Evolutionary conservation across 75 land plant species (phyloP).

Genomic region (Pinus taeda): DNA sequence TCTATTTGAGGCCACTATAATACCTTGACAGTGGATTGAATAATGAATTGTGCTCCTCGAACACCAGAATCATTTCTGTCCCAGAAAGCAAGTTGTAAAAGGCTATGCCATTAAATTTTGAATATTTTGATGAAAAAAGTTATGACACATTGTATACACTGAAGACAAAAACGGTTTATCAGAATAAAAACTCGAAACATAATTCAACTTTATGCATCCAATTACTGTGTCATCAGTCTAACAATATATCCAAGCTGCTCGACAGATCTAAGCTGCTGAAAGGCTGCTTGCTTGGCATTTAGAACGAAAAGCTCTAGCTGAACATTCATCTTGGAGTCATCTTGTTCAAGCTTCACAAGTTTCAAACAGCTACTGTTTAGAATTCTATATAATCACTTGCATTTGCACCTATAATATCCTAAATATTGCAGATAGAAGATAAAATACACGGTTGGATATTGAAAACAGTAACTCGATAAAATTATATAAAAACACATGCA

Average conservation of each 20-base stretch:
- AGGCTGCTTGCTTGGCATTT: constrained; percentile 82
- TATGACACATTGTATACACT: background rate
- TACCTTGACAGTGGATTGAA: constrained; percentile 96
- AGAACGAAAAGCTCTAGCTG: constrained; percentile 89
- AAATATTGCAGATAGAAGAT: no score
- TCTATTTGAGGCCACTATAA: background rate
- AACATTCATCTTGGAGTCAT: constrained; percentile 69
- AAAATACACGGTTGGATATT: no score
- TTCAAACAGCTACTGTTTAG: constrained; percentile 3
- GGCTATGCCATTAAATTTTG: background rate
- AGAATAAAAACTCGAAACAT: background rate
- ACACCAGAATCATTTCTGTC: constrained; percentile 87
- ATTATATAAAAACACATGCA: no score
- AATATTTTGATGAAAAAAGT: background rate
- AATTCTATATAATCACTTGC: background rate
- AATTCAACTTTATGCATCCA: background rate
- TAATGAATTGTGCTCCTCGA: constrained; percentile 80
- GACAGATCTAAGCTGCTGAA: constrained; percentile 91
- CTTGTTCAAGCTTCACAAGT: constrained; percentile 69
- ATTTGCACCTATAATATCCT: background rate
- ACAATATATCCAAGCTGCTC: constrained; percentile 98
- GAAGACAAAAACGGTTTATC: background rate
- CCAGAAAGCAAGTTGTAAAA: background rate
- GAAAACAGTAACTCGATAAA: no score
- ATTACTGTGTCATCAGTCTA: constrained; percentile 64